Evolutionary conservation across 2,329 filamentous ascomycete genomes (phyloP).

Genomic region (Penicillium griseofulvum): DNA sequence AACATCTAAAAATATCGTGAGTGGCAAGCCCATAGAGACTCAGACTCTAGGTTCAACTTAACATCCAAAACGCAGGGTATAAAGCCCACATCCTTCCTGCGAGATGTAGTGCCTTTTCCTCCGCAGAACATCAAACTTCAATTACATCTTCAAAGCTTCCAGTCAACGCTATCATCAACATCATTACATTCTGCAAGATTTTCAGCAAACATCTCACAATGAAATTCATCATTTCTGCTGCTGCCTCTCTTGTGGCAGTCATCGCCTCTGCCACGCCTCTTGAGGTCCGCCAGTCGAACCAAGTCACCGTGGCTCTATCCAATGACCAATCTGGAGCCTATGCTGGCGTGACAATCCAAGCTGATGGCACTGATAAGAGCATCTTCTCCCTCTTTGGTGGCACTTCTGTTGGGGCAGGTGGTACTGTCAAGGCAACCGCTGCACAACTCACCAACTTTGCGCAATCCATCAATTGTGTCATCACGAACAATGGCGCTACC

Average conservation of each 20-base stretch:
- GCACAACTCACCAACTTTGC: constrained; percentile 10
- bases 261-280: constrained; percentile 5
- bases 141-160: not conserved
- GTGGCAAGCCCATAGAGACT: not conserved
- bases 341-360: constrained; percentile 1
- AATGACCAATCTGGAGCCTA: constrained; percentile 14
- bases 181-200: not conserved
- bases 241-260: constrained; percentile 32
- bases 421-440: constrained; percentile 10
- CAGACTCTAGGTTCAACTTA: not conserved
- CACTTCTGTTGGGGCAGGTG: constrained; percentile 11
- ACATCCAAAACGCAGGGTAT: not conserved
- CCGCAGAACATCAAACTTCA: not conserved
- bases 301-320: constrained; percentile 11
- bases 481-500: constrained; percentile 8
- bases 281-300: not conserved
- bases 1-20: not conserved
- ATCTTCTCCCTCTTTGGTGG: constrained; percentile 4
- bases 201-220: not conserved
- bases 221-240: not conserved
- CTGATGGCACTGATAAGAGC: constrained; percentile 8
- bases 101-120: not conserved
- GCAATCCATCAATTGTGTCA: constrained; percentile 7
- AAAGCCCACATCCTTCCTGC: not conserved
- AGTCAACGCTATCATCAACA: not conserved